A percentile compares a stretch with the other conserved stretches of the same genome.
These are phyloP conservation scores for barley (Hordeum vulgare) DNA, from an alignment of 176 grass and related monocot genomes.

Conservation along the genomic window DNA sequence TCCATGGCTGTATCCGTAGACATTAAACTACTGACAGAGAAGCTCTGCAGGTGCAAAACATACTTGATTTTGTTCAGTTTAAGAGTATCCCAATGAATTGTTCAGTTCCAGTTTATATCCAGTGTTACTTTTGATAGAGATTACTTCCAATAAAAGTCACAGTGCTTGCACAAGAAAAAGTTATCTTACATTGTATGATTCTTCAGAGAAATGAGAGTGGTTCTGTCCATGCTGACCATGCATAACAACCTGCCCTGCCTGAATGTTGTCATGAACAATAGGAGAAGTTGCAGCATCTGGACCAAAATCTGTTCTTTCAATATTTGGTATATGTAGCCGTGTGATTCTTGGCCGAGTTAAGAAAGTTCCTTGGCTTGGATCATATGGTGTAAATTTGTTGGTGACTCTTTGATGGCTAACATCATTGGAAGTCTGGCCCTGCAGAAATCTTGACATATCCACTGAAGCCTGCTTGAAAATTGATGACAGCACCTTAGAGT, in stretches of 20 bases:
- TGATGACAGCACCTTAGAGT: constrained; percentile 14
- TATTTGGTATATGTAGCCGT: constrained; percentile 16
- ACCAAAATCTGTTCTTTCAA: constrained; percentile 6
- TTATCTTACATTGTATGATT: constrained; percentile 20
- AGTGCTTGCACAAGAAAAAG: background rate
- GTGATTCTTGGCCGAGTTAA: constrained; percentile 22
- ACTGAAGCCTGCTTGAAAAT: constrained; percentile 24
- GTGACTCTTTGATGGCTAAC: background rate
- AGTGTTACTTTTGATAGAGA: background rate
- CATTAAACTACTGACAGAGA: background rate
- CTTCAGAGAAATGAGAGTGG: constrained; percentile 10
- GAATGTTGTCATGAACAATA: constrained; percentile 13
- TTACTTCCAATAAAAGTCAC: background rate
- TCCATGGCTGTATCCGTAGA: background rate
- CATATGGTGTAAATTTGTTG: background rate
- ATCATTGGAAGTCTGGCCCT: constrained; percentile 19
- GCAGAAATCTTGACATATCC: constrained; percentile 16
- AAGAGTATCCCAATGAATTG: background rate
- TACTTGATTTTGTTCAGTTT: constrained; percentile 8
- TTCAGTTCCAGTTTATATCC: background rate
- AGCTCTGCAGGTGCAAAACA: constrained; percentile 15
- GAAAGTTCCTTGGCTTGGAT: constrained; percentile 9
- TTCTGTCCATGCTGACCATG: background rate
- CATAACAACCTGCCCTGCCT: background rate
- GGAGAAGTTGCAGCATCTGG: background rate